Conservation (phyloP, 2,329 filamentous ascomycete species). For the Fusarium cicatricum region DNA sequence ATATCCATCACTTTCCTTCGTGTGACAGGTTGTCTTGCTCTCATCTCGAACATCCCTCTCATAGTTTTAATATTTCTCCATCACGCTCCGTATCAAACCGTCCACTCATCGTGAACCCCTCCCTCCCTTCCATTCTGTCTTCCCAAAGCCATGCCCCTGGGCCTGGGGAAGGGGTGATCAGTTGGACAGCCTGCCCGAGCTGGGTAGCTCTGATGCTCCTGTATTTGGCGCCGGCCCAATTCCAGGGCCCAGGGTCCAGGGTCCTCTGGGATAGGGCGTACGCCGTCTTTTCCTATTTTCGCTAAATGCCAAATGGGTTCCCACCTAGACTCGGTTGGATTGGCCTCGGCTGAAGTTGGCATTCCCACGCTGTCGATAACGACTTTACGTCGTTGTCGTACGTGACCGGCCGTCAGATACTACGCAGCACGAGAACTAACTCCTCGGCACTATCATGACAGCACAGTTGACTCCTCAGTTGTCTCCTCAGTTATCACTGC, state of each 20-base stretch:
- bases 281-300: conserved; percentile 15
- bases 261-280: conserved; percentile 16
- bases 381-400: conserved; percentile 4
- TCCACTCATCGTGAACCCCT: conserved; percentile 1
- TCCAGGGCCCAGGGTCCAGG: conserved; percentile 20
- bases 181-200: conserved; percentile 30
- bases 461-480: not conserved
- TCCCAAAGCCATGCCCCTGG: conserved; percentile 22
- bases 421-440: conserved; percentile 1
- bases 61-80: no score
- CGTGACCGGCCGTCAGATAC: conserved; percentile 1
- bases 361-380: conserved; percentile 18
- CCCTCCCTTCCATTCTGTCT: not conserved
- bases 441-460: no score
- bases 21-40: conserved; percentile 3
- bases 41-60: no score
- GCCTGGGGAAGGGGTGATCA: conserved; percentile 32
- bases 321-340: conserved; percentile 9
- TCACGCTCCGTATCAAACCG: not conserved
- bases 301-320: conserved; percentile 23
- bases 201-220: no score
- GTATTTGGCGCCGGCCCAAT: conserved; percentile 2
- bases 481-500: conserved; percentile 14
- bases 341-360: no score
- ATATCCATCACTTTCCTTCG: conserved; percentile 3